phyloP scores from a whole-genome alignment of 768 basidiomycete genomes.

The Mycena olivaceomarginata region DNA sequence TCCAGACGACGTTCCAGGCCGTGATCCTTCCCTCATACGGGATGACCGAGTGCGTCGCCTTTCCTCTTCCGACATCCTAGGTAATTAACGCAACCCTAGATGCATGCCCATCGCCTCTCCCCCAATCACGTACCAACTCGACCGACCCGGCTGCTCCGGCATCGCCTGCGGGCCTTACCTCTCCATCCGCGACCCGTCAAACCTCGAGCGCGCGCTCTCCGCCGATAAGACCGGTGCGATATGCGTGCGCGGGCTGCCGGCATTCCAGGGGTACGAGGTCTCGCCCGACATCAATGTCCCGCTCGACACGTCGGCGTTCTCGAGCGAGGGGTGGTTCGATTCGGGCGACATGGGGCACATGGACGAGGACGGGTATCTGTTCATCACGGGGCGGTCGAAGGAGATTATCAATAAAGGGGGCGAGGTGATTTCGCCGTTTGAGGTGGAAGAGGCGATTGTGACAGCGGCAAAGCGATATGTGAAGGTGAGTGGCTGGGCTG shows the following conservation, averaged over 20 bases:
- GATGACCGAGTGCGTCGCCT: conserved; percentile 67
- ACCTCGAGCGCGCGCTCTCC: conserved; percentile 57
- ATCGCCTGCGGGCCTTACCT: conserved; percentile 67
- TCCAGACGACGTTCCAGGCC: conserved; percentile 70
- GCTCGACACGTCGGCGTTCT: conserved; percentile 68
- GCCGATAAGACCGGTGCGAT: conserved; percentile 68
- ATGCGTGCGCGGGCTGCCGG: conserved; percentile 72
- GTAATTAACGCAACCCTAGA: conserved; percentile 45
- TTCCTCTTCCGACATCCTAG: neutral
- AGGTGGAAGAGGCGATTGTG: conserved; percentile 74
- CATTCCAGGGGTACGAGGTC: conserved; percentile 71
- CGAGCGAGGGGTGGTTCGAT: conserved; percentile 72
- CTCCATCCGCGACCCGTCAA: conserved; percentile 62
- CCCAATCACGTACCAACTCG: conserved; percentile 62
- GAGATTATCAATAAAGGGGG: conserved; percentile 78
- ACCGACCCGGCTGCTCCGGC: conserved; percentile 69
- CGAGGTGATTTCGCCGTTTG: conserved; percentile 76
- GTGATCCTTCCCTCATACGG: conserved; percentile 76
- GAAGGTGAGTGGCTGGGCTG: conserved; percentile 51
- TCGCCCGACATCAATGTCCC: conserved; percentile 59
- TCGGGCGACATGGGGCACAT: conserved; percentile 69
- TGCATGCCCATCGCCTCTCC: conserved; percentile 72
- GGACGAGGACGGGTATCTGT: conserved; percentile 68
- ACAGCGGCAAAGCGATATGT: conserved; percentile 63
- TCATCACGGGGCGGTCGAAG: conserved; percentile 76